Percentiles rank a stretch among this genome's conserved stretches.
Conservation (phyloP, 441 rosid genomes). For the Brassica hybrid region DNA sequence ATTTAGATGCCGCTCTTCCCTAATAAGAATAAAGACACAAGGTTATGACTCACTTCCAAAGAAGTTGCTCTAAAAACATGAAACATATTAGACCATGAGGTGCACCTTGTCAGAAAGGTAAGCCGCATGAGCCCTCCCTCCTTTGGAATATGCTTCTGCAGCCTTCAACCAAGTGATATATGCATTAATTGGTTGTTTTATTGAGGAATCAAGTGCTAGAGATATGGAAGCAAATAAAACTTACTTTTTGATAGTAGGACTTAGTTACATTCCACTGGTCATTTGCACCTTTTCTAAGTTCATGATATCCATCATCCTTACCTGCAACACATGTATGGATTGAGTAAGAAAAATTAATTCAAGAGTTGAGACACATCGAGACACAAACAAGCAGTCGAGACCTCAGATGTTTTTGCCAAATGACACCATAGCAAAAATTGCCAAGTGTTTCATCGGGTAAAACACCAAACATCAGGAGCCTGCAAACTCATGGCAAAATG, state of each 20-base stretch:
- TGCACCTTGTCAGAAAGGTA: constrained; percentile 85
- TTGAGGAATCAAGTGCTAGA: not conserved
- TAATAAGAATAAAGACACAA: constrained; percentile 36
- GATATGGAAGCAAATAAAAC: not conserved
- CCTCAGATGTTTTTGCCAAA: constrained; percentile 37
- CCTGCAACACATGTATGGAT: constrained; percentile 53
- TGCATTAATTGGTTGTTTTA: not conserved
- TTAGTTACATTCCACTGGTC: constrained; percentile 74
- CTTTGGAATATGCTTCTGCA: constrained; percentile 75
- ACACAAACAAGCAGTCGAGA: constrained; percentile 33
- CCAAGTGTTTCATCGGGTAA: constrained; percentile 37
- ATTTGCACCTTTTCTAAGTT: constrained; percentile 61
- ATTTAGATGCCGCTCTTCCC: constrained; percentile 62
- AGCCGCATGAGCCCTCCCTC: constrained; percentile 51
- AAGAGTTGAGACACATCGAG: constrained; percentile 23
- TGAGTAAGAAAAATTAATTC: constrained; percentile 6
- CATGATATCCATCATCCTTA: constrained; percentile 68
- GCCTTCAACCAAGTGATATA: constrained; percentile 54
- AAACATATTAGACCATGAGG: constrained; percentile 18
- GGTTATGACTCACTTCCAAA: constrained; percentile 3
- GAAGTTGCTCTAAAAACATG: constrained; percentile 12
- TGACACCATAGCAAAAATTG: constrained; percentile 30
- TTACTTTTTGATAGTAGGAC: constrained; percentile 73
- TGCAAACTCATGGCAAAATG: constrained; percentile 33
- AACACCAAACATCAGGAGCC: constrained; percentile 32